Evolutionary conservation across 345 rosid genomes (phyloP).

Genomic region (Lepidium didymum): DNA sequence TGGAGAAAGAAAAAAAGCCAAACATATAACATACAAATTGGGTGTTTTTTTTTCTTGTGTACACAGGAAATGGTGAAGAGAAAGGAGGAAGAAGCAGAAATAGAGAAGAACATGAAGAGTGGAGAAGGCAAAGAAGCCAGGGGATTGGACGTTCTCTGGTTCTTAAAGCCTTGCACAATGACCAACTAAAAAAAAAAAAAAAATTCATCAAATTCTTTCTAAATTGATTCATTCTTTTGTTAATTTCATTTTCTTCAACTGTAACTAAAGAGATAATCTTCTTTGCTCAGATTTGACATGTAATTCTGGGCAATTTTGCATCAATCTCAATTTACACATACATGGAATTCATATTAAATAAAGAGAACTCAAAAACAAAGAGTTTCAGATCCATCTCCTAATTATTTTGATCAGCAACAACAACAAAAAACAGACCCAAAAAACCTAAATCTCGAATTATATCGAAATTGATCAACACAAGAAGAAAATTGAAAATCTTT

Average conservation of each 20-base stretch:
- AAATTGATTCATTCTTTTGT: conserved; percentile 22
- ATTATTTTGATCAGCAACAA: conserved; percentile 1
- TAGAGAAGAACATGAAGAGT: conserved; percentile 25
- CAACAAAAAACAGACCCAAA: not conserved
- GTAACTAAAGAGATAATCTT: conserved; percentile 16
- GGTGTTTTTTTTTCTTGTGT: not conserved
- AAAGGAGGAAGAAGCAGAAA: conserved; percentile 35
- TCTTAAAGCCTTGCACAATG: conserved; percentile 86
- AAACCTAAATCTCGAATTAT: not conserved
- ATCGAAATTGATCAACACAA: conserved; percentile 16
- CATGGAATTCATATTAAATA: not conserved
- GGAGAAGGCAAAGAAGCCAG: conserved; percentile 46
- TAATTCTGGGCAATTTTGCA: not conserved
- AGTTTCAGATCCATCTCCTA: conserved; percentile 9
- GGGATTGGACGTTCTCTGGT: conserved; percentile 76
- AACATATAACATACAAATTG: not conserved
- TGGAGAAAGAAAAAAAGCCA: not conserved
- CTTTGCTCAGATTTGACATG: conserved; percentile 22
- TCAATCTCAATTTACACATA: conserved; percentile 6
- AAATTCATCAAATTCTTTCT: not conserved
- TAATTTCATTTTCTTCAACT: not conserved
- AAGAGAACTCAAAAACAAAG: not conserved
- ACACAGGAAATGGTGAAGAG: conserved; percentile 51
- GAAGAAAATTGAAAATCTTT: not conserved
- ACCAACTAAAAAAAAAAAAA: conserved; percentile 3